Evolutionary conservation across 306 rosid species (phyloP).

Genomic region (Cicer arietinum): DNA sequence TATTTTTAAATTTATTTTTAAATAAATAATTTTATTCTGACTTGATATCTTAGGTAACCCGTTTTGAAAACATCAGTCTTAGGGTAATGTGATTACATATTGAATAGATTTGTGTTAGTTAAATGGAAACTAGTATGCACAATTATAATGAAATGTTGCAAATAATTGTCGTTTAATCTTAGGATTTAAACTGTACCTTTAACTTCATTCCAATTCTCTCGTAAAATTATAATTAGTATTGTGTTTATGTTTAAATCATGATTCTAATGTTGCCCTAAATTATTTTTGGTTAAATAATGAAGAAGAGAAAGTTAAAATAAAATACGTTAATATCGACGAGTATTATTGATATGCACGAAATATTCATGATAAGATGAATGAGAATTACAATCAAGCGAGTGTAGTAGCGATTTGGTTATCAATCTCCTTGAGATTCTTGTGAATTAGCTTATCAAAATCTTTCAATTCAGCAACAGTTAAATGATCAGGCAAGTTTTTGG

Average conservation of each 20-base stretch:
- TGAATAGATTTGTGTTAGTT: too few species aligned
- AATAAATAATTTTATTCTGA: too few species aligned
- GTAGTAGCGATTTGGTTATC: slow-evolving; percentile 1
- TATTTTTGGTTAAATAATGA: background rate
- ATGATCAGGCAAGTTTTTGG: slow-evolving; percentile 24
- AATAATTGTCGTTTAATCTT: background rate
- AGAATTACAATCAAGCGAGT: background rate
- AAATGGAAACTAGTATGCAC: background rate
- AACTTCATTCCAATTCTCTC: too few species aligned
- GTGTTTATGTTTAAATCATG: background rate
- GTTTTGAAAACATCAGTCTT: too few species aligned
- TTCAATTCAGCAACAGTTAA: slow-evolving; percentile 42
- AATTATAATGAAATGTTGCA: background rate
- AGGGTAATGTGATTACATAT: too few species aligned
- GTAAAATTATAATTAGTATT: background rate
- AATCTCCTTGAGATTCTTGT: slow-evolving; percentile 40
- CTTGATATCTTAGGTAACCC: too few species aligned
- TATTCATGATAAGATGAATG: background rate
- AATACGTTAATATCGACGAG: background rate
- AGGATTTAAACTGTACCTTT: background rate
- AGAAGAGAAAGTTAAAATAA: background rate
- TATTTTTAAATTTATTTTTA: too few species aligned
- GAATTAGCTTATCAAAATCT: slow-evolving; percentile 44
- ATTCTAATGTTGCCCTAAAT: background rate
- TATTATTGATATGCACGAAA: slow-evolving; percentile 5